Conservation (phyloP, 495 filamentous ascomycete genomes). For the Aspergillus funiculosus region DNA sequence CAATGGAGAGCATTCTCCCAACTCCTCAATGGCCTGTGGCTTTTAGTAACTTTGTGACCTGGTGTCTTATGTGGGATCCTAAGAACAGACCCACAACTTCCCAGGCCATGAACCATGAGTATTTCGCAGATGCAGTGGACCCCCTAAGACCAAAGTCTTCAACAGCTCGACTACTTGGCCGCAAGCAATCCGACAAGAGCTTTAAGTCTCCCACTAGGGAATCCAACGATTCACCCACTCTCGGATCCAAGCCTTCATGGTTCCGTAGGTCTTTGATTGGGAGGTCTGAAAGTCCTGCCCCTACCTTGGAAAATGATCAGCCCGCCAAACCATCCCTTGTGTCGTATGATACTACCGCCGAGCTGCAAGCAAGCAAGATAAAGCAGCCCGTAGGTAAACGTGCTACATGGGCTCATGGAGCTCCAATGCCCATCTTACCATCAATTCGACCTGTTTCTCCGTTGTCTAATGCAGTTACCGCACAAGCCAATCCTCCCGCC, state of each 20-base stretch:
- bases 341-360: constrained; percentile 49
- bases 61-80: constrained; percentile 99
- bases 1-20: constrained; percentile 91
- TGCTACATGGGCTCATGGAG: constrained; percentile 83
- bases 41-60: constrained; percentile 88
- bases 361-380: constrained; percentile 48
- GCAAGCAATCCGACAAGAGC: constrained; percentile 79
- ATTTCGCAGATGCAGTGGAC: constrained; percentile 92
- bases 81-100: constrained; percentile 88
- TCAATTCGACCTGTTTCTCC: constrained; percentile 95
- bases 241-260: constrained; percentile 85
- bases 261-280: constrained; percentile 89
- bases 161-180: constrained; percentile 72
- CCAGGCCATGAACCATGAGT: constrained; percentile 89
- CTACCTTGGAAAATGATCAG: constrained; percentile 33
- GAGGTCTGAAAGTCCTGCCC: constrained; percentile 53
- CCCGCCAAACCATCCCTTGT: constrained; percentile 38
- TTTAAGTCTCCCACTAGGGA: constrained; percentile 57
- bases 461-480: constrained; percentile 83
- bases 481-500: constrained; percentile 60
- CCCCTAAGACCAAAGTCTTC: constrained; percentile 89
- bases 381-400: constrained; percentile 64
- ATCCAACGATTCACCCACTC: constrained; percentile 57
- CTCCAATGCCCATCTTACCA: constrained; percentile 95
- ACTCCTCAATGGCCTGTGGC: constrained; percentile 86